Evolutionary conservation across 1,139 yeast genomes (phyloP).

Genomic region (Saccharomyces hybrid): DNA sequence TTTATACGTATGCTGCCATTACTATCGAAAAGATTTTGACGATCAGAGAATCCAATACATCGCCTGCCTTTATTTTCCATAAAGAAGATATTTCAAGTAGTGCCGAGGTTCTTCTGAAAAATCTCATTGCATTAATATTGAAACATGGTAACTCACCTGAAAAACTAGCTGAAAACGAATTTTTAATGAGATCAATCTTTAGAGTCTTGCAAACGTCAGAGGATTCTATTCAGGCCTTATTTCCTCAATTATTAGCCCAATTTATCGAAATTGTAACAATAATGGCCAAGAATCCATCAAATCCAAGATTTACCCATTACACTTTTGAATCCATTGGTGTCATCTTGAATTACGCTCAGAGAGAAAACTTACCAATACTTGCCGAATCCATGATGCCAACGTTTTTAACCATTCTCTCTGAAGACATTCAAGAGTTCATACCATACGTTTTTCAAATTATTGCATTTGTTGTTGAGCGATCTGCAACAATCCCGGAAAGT

Average conservation of each 20-base stretch:
- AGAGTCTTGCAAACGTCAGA: conserved; percentile 73
- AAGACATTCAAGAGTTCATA: conserved; percentile 88
- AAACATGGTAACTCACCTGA: conserved; percentile 64
- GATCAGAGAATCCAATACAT: conserved; percentile 51
- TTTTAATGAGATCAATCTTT: conserved; percentile 81
- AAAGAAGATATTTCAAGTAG: conserved; percentile 62
- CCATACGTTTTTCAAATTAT: conserved; percentile 89
- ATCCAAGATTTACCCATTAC: conserved; percentile 88
- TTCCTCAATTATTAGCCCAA: conserved; percentile 48
- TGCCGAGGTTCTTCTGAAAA: conserved; percentile 49
- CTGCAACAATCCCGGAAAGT: conserved; percentile 48
- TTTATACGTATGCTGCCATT: conserved; percentile 87
- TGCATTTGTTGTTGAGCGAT: conserved; percentile 62
- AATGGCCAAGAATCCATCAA: conserved; percentile 85
- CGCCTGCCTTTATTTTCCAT: conserved; percentile 50
- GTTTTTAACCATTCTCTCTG: conserved; percentile 58
- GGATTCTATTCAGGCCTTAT: conserved; percentile 43
- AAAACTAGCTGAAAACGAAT: conserved; percentile 91
- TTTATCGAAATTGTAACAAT: conserved; percentile 59
- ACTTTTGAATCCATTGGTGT: conserved; percentile 83
- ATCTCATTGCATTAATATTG: conserved; percentile 59
- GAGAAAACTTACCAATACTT: conserved; percentile 36
- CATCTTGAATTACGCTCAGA: conserved; percentile 49
- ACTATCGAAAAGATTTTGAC: conserved; percentile 85
- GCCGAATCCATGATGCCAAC: conserved; percentile 60